Evolutionary conservation across 345 rosid species (phyloP).

Genomic region (Pseudoturritis turrita): DNA sequence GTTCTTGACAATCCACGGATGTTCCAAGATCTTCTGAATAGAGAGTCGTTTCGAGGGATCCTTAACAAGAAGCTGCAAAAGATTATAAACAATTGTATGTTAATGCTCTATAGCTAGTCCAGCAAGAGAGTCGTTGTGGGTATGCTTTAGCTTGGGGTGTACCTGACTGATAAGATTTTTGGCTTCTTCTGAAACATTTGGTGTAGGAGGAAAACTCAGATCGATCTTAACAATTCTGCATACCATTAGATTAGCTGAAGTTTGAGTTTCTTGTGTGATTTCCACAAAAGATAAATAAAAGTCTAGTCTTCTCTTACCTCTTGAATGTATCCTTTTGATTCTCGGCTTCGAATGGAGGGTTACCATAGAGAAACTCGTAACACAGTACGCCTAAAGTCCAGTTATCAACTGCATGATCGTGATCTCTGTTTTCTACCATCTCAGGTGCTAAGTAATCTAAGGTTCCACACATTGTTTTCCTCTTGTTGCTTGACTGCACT

Average conservation of each 20-base stretch:
- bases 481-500: constrained; percentile 88
- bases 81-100: neutral
- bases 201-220: constrained; percentile 65
- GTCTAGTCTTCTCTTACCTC: constrained; percentile 40
- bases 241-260: neutral
- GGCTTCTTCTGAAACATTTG: constrained; percentile 65
- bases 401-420: constrained; percentile 90
- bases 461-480: constrained; percentile 96
- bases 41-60: constrained; percentile 84
- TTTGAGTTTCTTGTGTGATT: neutral
- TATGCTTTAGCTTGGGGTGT: constrained; percentile 3
- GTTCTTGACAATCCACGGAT: constrained; percentile 85
- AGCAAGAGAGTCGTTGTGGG: constrained; percentile 1
- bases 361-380: constrained; percentile 89
- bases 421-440: constrained; percentile 89
- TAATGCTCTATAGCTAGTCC: neutral
- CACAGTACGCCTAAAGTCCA: constrained; percentile 94
- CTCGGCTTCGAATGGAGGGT: constrained; percentile 92
- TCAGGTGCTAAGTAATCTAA: constrained; percentile 95
- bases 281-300: neutral
- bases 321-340: constrained; percentile 74
- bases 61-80: constrained; percentile 78
- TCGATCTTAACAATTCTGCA: constrained; percentile 80
- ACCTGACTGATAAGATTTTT: constrained; percentile 64
- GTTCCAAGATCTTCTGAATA: constrained; percentile 73